Evolutionary conservation across 176 grass and related monocot species (phyloP).

Genomic region (Hordeum marinum): DNA sequence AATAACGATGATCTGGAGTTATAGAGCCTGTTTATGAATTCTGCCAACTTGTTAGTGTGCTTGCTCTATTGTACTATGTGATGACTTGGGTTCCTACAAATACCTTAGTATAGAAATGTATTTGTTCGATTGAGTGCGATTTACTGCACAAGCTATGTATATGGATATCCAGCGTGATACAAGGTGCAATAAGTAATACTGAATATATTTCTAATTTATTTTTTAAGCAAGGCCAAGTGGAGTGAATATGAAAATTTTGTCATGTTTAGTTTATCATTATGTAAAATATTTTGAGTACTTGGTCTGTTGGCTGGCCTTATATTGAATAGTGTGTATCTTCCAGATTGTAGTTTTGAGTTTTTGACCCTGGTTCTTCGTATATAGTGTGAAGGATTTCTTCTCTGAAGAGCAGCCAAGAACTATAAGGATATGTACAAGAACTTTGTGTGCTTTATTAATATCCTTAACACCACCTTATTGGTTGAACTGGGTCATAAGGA

Average conservation of each 20-base stretch:
- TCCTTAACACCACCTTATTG: slow-evolving; percentile 48
- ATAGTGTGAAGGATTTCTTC: slow-evolving; percentile 79
- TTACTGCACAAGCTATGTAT: neutral
- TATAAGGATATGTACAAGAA: slow-evolving; percentile 83
- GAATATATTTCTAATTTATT: neutral
- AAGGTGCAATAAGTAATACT: neutral
- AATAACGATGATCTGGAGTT: neutral
- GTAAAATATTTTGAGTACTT: neutral
- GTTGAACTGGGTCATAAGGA: slow-evolving; percentile 47
- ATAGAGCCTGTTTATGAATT: neutral
- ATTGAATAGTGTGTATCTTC: neutral
- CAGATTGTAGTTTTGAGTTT: neutral
- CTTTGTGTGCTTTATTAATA: slow-evolving; percentile 58
- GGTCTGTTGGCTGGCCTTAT: neutral
- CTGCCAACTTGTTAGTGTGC: neutral
- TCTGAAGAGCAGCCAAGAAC: slow-evolving; percentile 51
- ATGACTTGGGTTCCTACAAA: neutral
- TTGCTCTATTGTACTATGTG: neutral
- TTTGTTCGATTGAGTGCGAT: neutral
- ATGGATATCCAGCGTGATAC: neutral
- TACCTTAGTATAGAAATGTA: neutral
- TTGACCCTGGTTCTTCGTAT: slow-evolving; percentile 20
- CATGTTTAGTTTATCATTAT: neutral
- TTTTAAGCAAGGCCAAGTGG: neutral
- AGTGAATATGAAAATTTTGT: neutral